phyloP scores from a whole-genome alignment of 768 basidiomycete species.

The Sarcodon aspratus region DNA sequence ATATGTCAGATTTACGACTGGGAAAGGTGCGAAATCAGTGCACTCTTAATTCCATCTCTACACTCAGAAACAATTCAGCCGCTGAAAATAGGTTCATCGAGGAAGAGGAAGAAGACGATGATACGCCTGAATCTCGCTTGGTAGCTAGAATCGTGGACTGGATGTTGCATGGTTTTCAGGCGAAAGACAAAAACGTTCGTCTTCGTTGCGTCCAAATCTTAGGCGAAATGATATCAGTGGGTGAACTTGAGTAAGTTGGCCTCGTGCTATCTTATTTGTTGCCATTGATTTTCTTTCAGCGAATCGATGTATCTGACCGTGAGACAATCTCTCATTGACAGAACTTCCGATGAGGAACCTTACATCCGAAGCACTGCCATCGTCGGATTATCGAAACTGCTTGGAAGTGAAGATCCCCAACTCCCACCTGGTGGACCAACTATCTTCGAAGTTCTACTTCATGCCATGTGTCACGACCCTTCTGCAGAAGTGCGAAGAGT shows the following conservation, averaged over 20 bases:
- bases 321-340: conserved; percentile 25
- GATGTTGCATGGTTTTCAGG: conserved; percentile 32
- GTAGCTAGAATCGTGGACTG: conserved; percentile 53
- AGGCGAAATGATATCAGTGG: conserved; percentile 33
- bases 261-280: not conserved
- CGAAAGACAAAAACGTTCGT: conserved; percentile 40
- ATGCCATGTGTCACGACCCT: conserved; percentile 29
- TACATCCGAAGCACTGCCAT: conserved; percentile 34
- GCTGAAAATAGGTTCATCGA: conserved; percentile 19
- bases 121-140: conserved; percentile 62
- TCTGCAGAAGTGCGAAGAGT: conserved; percentile 42
- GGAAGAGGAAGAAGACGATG: conserved; percentile 35
- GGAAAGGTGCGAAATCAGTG: conserved; percentile 26
- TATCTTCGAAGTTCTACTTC: conserved; percentile 22
- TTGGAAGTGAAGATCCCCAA: conserved; percentile 25
- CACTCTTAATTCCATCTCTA: not conserved
- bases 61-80: not conserved
- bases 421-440: conserved; percentile 17
- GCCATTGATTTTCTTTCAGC: conserved; percentile 13
- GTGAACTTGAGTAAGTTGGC: conserved; percentile 37
- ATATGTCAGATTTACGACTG: conserved; percentile 31
- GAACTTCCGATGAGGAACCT: conserved; percentile 35
- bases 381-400: conserved; percentile 31
- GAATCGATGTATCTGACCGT: conserved; percentile 32
- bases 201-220: conserved; percentile 33